A percentile compares a stretch with the other conserved stretches of the same genome.
These are phyloP conservation scores for Camelina laxa DNA, from an alignment of 345 rosid species.

Conservation along the genomic window DNA sequence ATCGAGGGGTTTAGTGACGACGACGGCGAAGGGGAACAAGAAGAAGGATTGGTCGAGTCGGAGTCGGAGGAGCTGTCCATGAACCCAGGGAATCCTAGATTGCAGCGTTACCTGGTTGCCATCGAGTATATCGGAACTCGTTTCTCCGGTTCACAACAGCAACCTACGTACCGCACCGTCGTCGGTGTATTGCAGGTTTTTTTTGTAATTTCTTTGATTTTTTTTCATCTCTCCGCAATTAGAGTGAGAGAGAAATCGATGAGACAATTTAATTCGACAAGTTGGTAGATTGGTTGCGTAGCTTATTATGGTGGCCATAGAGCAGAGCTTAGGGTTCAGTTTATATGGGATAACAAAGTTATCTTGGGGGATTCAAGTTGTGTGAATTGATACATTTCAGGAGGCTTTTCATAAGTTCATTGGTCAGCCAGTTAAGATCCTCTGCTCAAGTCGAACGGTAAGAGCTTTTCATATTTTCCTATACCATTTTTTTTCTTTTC, in stretches of 20 bases:
- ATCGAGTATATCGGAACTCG: slow-evolving; percentile 89
- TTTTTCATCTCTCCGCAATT: not conserved
- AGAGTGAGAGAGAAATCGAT: no score
- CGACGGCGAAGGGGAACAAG: slow-evolving; percentile 37
- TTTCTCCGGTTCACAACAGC: slow-evolving; percentile 88
- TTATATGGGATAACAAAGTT: not conserved
- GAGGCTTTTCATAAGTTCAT: slow-evolving; percentile 85
- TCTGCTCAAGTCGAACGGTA: slow-evolving; percentile 88
- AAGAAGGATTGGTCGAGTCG: slow-evolving; percentile 35
- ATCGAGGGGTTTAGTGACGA: slow-evolving; percentile 45
- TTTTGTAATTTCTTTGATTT: not conserved
- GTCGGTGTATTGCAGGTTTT: slow-evolving; percentile 82
- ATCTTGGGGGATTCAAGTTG: not conserved
- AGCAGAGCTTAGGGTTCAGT: slow-evolving; percentile 1
- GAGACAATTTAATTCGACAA: not conserved
- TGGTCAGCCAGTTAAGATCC: slow-evolving; percentile 81
- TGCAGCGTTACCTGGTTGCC: slow-evolving; percentile 85
- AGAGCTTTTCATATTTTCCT: slow-evolving; percentile 34
- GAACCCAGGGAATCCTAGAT: slow-evolving; percentile 55
- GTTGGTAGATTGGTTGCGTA: not conserved
- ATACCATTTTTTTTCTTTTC: not conserved
- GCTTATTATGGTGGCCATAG: not conserved
- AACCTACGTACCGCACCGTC: slow-evolving; percentile 69
- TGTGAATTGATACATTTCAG: slow-evolving; percentile 45
- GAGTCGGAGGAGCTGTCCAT: slow-evolving; percentile 42